Evolutionary conservation across 1,139 yeast genomes (phyloP).

Genomic region (Yarrowia galli): DNA sequence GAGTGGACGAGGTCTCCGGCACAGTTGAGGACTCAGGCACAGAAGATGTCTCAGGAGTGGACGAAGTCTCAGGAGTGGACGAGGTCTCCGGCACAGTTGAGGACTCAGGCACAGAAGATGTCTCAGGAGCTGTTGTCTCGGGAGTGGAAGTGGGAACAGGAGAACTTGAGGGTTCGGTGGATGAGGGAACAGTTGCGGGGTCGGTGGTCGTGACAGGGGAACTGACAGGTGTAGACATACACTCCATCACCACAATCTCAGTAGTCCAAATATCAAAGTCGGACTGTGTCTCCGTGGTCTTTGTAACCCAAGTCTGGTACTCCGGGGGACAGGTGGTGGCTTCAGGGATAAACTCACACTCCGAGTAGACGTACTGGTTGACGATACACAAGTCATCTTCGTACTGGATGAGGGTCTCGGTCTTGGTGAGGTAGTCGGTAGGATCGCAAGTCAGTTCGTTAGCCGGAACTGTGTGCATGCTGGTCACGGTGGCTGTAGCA

Average conservation of each 20-base stretch:
- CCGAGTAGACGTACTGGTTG: slow-evolving; percentile 1
- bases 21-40: background rate
- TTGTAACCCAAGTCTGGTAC: slow-evolving; percentile 15
- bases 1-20: background rate
- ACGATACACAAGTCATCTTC: background rate
- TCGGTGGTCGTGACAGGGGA: background rate
- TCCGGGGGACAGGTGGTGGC: slow-evolving; percentile 19
- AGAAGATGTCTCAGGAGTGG: background rate
- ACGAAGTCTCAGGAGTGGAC: background rate
- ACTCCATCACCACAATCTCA: background rate
- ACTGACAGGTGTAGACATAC: background rate
- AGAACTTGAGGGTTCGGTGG: background rate
- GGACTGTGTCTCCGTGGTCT: background rate
- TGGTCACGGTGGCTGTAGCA: slow-evolving; percentile 8
- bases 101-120: background rate
- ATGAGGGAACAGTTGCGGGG: background rate
- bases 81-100: background rate
- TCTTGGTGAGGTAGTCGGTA: slow-evolving; percentile 11
- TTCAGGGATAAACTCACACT: background rate
- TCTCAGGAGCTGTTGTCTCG: background rate
- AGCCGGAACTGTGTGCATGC: background rate
- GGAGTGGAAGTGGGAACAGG: background rate
- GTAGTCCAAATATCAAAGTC: background rate
- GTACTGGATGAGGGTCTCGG: background rate
- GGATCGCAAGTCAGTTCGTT: background rate